Evolutionary conservation across 2,329 filamentous ascomycete genomes (phyloP).

Genomic region (Cyclaneusma minus): DNA sequence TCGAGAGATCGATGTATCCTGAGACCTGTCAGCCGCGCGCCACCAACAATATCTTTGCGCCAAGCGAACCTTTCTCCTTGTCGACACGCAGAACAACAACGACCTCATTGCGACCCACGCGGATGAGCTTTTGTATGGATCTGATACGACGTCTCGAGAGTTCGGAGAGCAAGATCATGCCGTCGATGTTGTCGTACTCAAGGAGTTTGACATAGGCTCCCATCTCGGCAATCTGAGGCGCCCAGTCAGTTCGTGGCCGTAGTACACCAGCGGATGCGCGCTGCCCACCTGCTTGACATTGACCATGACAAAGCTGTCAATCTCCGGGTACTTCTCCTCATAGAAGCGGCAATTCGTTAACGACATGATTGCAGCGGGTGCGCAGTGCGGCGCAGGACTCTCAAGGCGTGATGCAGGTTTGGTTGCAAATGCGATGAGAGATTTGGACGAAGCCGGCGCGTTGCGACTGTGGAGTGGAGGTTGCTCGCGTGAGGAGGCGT

Average conservation of each 20-base stretch:
- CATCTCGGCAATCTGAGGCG: conserved; percentile 85
- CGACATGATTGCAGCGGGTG: conserved; percentile 56
- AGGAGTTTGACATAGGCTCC: conserved; percentile 98
- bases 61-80: conserved; percentile 76
- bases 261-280: conserved; percentile 2
- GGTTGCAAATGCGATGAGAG: too few species aligned
- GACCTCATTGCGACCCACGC: conserved; percentile 94
- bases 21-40: conserved; percentile 1
- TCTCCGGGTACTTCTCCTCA: conserved; percentile 94
- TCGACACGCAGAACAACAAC: conserved; percentile 97
- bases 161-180: conserved; percentile 98
- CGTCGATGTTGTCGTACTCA: conserved; percentile 99
- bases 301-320: conserved; percentile 99
- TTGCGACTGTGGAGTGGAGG: too few species aligned
- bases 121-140: conserved; percentile 97
- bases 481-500: too few species aligned
- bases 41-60: conserved; percentile 3
- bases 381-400: conserved; percentile 2
- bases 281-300: conserved; percentile 80
- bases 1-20: conserved; percentile 97
- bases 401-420: conserved; percentile 2
- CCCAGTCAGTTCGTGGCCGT: conserved; percentile 6
- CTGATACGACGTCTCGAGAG: conserved; percentile 95
- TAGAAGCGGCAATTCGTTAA: conserved; percentile 95
- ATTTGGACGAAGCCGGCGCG: too few species aligned